phyloP scores from a whole-genome alignment of 345 rosid genomes.

The Eucalyptus leucophloia region DNA sequence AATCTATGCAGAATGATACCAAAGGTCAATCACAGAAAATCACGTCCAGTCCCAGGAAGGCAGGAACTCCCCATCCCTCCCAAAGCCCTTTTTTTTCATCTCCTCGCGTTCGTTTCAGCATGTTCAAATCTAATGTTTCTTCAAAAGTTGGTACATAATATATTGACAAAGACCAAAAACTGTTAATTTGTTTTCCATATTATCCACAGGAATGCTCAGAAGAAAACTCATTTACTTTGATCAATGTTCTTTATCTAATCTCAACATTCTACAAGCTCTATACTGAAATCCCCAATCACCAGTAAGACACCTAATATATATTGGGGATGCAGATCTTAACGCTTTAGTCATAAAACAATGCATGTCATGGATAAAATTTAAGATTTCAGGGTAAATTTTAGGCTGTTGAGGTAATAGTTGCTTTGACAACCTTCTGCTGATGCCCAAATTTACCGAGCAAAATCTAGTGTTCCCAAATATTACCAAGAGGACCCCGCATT shows the following conservation, averaged over 20 bases:
- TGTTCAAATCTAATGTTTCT: background rate
- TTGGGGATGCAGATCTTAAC: background rate
- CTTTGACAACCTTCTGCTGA: background rate
- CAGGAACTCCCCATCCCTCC: background rate
- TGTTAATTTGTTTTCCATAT: background rate
- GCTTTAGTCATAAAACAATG: background rate
- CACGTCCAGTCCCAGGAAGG: background rate
- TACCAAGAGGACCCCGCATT: background rate
- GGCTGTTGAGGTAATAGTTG: background rate
- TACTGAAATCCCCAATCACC: background rate
- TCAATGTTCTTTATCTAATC: background rate
- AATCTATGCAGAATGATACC: background rate
- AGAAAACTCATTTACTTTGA: background rate
- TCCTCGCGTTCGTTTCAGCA: background rate
- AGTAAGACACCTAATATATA: background rate
- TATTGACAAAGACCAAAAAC: background rate
- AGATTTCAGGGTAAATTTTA: background rate
- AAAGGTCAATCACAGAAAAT: background rate
- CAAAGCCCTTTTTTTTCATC: background rate
- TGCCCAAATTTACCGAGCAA: background rate
- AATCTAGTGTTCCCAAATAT: background rate
- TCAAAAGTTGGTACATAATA: background rate
- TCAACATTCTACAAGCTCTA: background rate
- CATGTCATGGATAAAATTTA: background rate
- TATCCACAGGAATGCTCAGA: background rate